Evolutionary conservation across 2,329 filamentous ascomycete genomes (phyloP), one percentile per base, ranked within the genome.

Genomic region (Lomentospora prolificans): DNA sequence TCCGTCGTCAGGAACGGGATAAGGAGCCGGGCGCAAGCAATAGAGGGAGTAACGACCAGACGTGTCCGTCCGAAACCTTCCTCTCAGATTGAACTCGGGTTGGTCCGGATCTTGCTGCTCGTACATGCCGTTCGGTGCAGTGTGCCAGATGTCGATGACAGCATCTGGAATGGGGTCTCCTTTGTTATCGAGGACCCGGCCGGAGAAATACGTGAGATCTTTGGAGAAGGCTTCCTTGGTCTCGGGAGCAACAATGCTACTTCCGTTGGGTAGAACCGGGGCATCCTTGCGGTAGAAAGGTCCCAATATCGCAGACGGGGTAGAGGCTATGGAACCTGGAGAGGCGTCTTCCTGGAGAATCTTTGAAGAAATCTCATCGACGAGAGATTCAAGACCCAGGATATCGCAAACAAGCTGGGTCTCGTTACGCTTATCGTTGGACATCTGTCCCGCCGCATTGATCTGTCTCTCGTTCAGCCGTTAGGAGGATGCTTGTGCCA

Each of bases 201-300:
- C 86, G 61, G 88, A 79, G 76, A 90, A 84, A 63, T 77, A 81
- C 3, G 78, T 76, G 27, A 83, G 70, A 59, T 86, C 62, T 12
- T 65, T 72, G 57, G 48, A 17, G 50, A 52, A 52, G 24, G 75
- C 72, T 54, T 69, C 57, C 4, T 79, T 78, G 59, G 73, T 75
- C 59, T 77, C 67, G 56, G 72, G 72, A 19, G 84, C 22, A 12
- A 52, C 75, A 59, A 94, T 89, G 62, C 75, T 84, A 50, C 76
- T 79, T 52, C 87, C 89, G 64, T 87, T 87, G n/a, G 81, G 71
- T 50, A 85, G 79, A 57, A 79, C 71, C 4, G 89, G 89, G 0
- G 89, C 82, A 61, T 90, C 79, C 46, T 82, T 77, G 4, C 88
- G 80, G 81, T 88, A 95, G 72, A 95, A 95, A 1, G 90, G 90